These are phyloP conservation scores for Aspergillus tamarii DNA, from an alignment of 2,329 filamentous ascomycete genomes.

Conservation along the genomic window DNA sequence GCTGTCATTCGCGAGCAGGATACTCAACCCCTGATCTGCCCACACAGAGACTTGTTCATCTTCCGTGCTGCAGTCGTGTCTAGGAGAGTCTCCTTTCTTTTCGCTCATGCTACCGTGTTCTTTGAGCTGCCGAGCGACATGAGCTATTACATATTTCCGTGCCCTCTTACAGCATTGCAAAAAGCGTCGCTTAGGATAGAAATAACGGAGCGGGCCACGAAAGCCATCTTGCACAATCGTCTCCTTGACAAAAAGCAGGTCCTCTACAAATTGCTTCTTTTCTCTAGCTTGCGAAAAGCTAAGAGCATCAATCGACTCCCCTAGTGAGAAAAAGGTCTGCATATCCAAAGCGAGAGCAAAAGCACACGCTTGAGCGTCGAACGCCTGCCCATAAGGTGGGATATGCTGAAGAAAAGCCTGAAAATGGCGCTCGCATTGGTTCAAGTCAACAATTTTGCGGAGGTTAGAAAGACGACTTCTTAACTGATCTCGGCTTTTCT, in stretches of 20 bases:
- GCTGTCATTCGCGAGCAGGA: constrained; percentile 18
- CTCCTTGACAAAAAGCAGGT: constrained; percentile 11
- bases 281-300: not conserved
- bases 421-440: constrained; percentile 10
- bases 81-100: not conserved
- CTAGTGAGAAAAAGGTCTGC: constrained; percentile 9
- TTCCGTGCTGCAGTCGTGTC: not conserved
- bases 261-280: constrained; percentile 8
- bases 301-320: constrained; percentile 9
- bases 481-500: constrained; percentile 9
- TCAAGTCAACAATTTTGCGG: constrained; percentile 9
- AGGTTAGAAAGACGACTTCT: constrained; percentile 3
- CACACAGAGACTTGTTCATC: not conserved
- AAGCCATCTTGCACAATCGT: constrained; percentile 14
- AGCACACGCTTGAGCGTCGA: constrained; percentile 4
- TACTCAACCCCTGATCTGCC: constrained; percentile 11
- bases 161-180: not conserved
- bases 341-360: constrained; percentile 11
- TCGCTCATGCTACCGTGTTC: not conserved
- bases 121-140: not conserved
- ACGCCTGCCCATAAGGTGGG: not conserved
- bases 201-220: constrained; percentile 11
- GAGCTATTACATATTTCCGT: constrained; percentile 2
- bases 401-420: constrained; percentile 10
- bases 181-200: not conserved